Evolutionary conservation across 257 asterid species (phyloP).

Genomic region (Coffea canephora): DNA sequence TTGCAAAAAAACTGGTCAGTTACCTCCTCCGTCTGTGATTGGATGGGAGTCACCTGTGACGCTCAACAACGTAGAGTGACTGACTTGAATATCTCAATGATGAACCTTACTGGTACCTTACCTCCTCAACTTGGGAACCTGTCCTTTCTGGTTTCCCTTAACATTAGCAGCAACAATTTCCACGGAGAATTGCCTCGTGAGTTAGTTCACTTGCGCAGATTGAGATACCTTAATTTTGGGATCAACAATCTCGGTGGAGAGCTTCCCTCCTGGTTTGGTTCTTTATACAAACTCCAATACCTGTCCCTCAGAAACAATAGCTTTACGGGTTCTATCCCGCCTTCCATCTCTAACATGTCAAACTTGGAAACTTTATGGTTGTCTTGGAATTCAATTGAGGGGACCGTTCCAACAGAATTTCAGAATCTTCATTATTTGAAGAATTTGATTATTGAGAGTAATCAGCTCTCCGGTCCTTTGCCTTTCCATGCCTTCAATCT

Average conservation of each 20-base stretch:
- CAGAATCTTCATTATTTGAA: slow-evolving; percentile 6
- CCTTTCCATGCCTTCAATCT: not conserved
- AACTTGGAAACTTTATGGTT: not conserved
- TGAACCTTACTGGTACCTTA: slow-evolving; percentile 25
- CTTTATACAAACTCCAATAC: not conserved
- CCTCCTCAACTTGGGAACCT: slow-evolving; percentile 29
- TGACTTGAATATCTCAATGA: slow-evolving; percentile 8
- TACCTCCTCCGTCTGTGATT: slow-evolving; percentile 14
- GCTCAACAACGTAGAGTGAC: slow-evolving; percentile 17
- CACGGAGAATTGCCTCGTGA: slow-evolving; percentile 9
- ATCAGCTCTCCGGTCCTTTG: slow-evolving; percentile 5
- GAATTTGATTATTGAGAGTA: not conserved
- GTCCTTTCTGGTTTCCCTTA: slow-evolving; percentile 21
- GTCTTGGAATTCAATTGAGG: not conserved
- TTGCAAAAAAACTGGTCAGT: slow-evolving; percentile 16
- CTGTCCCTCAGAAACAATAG: not conserved
- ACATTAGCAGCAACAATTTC: slow-evolving; percentile 18
- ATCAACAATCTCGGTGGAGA: slow-evolving; percentile 5
- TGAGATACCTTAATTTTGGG: not conserved
- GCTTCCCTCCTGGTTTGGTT: slow-evolving; percentile 13
- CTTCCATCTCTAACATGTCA: slow-evolving; percentile 3
- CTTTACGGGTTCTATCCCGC: slow-evolving; percentile 2
- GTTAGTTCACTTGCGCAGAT: slow-evolving; percentile 3
- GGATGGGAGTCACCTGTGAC: slow-evolving; percentile 25
- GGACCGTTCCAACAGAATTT: slow-evolving; percentile 6